phyloP scores from a whole-genome alignment of 805 yeast species.

The Scheffersomyces lignosus region DNA sequence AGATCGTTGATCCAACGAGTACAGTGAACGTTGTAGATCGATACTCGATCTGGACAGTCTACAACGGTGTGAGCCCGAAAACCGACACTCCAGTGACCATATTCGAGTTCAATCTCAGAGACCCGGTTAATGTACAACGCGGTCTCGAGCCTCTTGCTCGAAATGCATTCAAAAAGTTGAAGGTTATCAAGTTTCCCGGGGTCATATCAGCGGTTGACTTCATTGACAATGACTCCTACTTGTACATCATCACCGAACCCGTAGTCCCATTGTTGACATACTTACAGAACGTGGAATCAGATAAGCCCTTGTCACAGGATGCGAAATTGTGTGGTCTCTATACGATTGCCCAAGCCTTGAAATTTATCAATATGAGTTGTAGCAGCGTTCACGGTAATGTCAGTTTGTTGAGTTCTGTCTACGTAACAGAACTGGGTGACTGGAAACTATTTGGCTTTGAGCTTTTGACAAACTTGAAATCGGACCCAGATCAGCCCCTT shows the following conservation, averaged over 20 bases:
- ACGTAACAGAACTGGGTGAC: constrained; percentile 66
- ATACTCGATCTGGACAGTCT: constrained; percentile 59
- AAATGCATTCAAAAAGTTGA: constrained; percentile 44
- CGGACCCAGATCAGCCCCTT: constrained; percentile 47
- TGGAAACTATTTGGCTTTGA: constrained; percentile 89
- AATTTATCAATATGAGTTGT: constrained; percentile 58
- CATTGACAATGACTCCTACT: constrained; percentile 55
- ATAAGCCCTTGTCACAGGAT: constrained; percentile 25
- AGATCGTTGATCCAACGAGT: constrained; percentile 29
- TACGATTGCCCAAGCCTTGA: constrained; percentile 53
- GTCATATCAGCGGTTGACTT: constrained; percentile 62
- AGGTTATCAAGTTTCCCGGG: constrained; percentile 68
- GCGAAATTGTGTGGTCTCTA: constrained; percentile 55
- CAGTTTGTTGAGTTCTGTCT: constrained; percentile 52
- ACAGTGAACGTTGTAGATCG: constrained; percentile 15
- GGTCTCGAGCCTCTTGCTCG: constrained; percentile 30
- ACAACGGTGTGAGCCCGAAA: constrained; percentile 57
- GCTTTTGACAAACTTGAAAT: constrained; percentile 48
- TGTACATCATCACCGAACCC: constrained; percentile 68
- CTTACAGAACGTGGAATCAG: constrained; percentile 33
- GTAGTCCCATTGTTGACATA: constrained; percentile 52
- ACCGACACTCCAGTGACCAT: constrained; percentile 58
- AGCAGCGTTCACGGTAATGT: constrained; percentile 65
- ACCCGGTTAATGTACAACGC: constrained; percentile 29
- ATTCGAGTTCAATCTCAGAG: constrained; percentile 58